phyloP scores from a whole-genome alignment of 306 rosid species.

The Ormosia emarginata region DNA sequence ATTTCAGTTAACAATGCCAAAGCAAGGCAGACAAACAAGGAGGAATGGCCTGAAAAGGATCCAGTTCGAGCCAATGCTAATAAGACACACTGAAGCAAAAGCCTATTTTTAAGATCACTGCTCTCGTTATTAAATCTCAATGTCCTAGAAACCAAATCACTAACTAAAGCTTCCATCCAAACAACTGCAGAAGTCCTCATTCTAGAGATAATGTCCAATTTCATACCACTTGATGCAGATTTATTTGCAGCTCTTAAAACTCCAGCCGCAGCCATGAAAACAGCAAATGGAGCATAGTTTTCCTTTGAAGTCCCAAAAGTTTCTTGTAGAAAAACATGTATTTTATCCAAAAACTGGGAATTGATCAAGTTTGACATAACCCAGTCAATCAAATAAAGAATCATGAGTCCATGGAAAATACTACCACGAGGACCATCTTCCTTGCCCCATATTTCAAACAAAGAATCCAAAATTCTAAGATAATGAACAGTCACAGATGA shows the following conservation, averaged over 20 bases:
- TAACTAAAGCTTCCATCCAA: constrained; percentile 49
- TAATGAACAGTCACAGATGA: constrained; percentile 49
- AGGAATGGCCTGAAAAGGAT: constrained; percentile 45
- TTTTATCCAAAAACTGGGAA: constrained; percentile 43
- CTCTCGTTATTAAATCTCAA: constrained; percentile 5
- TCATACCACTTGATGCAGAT: constrained; percentile 32
- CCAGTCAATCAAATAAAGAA: constrained; percentile 81
- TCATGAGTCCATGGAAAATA: constrained; percentile 61
- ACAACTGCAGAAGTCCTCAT: constrained; percentile 47
- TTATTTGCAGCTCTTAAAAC: constrained; percentile 53
- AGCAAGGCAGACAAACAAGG: constrained; percentile 58
- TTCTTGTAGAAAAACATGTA: constrained; percentile 28
- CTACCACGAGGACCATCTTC: constrained; percentile 49
- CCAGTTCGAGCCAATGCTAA: constrained; percentile 67
- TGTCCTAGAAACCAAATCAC: constrained; percentile 37
- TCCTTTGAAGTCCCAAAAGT: constrained; percentile 45
- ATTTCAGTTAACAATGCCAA: constrained; percentile 64
- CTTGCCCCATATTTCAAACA: constrained; percentile 68
- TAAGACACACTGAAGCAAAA: constrained; percentile 62
- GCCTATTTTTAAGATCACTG: constrained; percentile 29
- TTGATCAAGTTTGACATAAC: constrained; percentile 50
- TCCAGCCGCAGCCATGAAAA: constrained; percentile 82
- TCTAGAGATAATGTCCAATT: constrained; percentile 34
- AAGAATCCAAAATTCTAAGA: constrained; percentile 45
- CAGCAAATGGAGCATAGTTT: constrained; percentile 49